Percentiles rank a stretch among this genome's conserved stretches.
These are phyloP conservation scores for Zopfia rhizophila DNA, from an alignment of 2,329 filamentous ascomycete genomes.

Conservation along the genomic window DNA sequence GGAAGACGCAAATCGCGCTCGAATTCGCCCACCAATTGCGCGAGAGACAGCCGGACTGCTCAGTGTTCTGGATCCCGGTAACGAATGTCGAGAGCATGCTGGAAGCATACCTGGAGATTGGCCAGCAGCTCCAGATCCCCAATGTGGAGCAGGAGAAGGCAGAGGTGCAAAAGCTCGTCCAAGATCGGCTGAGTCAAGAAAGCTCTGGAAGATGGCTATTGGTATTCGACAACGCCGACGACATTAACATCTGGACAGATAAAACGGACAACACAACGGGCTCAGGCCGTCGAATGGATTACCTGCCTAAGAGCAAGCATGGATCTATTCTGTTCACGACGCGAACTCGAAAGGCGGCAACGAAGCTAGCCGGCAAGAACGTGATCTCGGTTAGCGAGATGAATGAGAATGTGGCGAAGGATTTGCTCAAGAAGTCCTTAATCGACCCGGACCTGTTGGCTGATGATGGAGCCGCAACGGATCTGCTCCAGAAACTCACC, in stretches of 20 bases:
- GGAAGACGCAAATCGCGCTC: conserved; percentile 46
- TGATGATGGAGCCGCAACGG: conserved; percentile 1
- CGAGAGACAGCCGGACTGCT: conserved; percentile 23
- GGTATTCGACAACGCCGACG: conserved; percentile 23
- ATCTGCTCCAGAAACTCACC: conserved; percentile 36
- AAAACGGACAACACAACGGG: too few relatives aligned
- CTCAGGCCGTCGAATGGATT: background rate
- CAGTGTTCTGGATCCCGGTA: conserved; percentile 35
- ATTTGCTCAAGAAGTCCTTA: background rate
- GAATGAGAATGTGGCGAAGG: conserved; percentile 16
- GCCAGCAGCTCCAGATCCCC: conserved; percentile 21
- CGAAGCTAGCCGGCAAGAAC: background rate
- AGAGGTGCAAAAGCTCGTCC: conserved; percentile 31
- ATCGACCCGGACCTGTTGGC: background rate
- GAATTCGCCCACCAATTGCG: conserved; percentile 38
- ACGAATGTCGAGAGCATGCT: conserved; percentile 33
- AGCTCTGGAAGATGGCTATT: conserved; percentile 23
- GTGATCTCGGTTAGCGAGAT: conserved; percentile 28
- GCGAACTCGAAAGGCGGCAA: background rate
- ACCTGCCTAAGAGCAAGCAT: background rate
- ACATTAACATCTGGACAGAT: conserved; percentile 16
- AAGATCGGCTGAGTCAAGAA: conserved; percentile 27
- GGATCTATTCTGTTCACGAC: background rate
- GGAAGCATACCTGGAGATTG: conserved; percentile 25
- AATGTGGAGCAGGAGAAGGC: conserved; percentile 19